Conservation (phyloP, 1,284 basidiomycete genomes). For the Apiotrichum laibachii region DNA sequence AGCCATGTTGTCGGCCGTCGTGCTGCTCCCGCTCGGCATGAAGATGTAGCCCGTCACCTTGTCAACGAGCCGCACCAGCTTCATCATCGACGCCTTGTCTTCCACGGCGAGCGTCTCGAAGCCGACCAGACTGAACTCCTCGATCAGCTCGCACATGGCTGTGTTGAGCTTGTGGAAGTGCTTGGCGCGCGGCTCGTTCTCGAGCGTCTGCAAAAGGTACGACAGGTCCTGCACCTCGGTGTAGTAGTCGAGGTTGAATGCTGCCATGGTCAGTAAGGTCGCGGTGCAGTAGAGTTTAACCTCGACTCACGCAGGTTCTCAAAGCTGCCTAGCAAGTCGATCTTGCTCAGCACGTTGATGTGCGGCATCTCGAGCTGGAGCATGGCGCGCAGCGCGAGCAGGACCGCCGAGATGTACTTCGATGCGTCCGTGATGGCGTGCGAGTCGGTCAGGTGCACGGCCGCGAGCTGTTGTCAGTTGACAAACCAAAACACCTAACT, state of each 20-base stretch:
- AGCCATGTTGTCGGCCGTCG: constrained; percentile 63
- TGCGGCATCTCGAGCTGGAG: constrained; percentile 93
- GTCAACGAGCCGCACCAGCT: constrained; percentile 76
- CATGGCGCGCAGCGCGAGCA: constrained; percentile 93
- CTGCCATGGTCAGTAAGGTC: constrained; percentile 54
- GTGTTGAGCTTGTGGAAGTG: constrained; percentile 77
- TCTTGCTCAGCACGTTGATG: constrained; percentile 93
- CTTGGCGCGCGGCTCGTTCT: constrained; percentile 59
- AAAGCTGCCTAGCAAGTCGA: constrained; percentile 82
- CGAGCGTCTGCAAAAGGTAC: constrained; percentile 75
- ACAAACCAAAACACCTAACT: constrained; percentile 44
- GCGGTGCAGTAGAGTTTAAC: too few relatives aligned
- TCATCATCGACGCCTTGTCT: constrained; percentile 91
- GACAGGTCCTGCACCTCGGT: constrained; percentile 96
- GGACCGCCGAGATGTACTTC: constrained; percentile 89
- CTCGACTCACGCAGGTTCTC: constrained; percentile 72
- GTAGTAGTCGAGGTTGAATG: constrained; percentile 97
- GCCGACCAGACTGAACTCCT: constrained; percentile 90
- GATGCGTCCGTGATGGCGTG: constrained; percentile 94
- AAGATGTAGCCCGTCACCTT: constrained; percentile 86
- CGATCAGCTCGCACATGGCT: constrained; percentile 84
- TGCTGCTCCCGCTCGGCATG: constrained; percentile 55
- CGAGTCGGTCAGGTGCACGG: constrained; percentile 92
- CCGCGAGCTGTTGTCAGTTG: constrained; percentile 60
- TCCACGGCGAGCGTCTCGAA: constrained; percentile 97